Percentiles rank a stretch among this genome's conserved stretches.
Evolutionary conservation across 768 basidiomycete genomes (phyloP).

Genomic region (Piloderma croceum): DNA sequence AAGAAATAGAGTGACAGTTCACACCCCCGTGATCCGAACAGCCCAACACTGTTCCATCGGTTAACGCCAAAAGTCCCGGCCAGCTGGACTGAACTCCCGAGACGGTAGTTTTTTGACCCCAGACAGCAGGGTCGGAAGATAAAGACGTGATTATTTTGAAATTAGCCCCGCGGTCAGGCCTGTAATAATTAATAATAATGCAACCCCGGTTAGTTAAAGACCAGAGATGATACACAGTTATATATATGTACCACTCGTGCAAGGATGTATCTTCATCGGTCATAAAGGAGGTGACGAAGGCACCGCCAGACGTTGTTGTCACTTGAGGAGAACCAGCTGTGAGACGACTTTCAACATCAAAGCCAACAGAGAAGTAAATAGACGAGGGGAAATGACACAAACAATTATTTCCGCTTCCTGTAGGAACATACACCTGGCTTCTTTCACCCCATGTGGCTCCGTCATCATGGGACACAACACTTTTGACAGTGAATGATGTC

Average conservation of each 20-base stretch:
- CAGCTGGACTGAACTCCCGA: slow-evolving; percentile 3
- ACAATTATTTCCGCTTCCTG: slow-evolving; percentile 13
- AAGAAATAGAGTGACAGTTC: too few species aligned
- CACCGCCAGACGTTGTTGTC: slow-evolving; percentile 8
- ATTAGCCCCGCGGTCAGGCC: too few species aligned
- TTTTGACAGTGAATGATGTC: slow-evolving; percentile 15
- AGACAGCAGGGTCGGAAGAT: slow-evolving; percentile 3
- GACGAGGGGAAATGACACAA: too few species aligned
- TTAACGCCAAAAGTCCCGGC: slow-evolving; percentile 5
- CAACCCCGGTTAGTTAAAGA: too few species aligned
- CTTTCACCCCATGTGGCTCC: slow-evolving; percentile 10
- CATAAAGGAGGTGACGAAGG: slow-evolving; percentile 17
- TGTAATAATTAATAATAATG: too few species aligned
- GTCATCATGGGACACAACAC: slow-evolving; percentile 17
- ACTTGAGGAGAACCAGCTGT: slow-evolving; percentile 18
- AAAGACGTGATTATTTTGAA: slow-evolving; percentile 10
- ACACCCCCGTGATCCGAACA: too few species aligned
- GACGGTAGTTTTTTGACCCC: slow-evolving; percentile 14
- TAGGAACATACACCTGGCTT: slow-evolving; percentile 13
- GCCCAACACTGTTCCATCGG: slow-evolving; percentile 3
- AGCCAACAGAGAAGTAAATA: background rate
- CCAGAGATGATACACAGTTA: too few species aligned
- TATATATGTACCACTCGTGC: slow-evolving; percentile 2
- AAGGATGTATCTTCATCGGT: slow-evolving; percentile 19
- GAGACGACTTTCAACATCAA: background rate